A percentile compares a stretch with the other conserved stretches of the same genome.
Evolutionary conservation across 306 rosid species (phyloP).

Genomic region (Astragalus glycyphyllos): DNA sequence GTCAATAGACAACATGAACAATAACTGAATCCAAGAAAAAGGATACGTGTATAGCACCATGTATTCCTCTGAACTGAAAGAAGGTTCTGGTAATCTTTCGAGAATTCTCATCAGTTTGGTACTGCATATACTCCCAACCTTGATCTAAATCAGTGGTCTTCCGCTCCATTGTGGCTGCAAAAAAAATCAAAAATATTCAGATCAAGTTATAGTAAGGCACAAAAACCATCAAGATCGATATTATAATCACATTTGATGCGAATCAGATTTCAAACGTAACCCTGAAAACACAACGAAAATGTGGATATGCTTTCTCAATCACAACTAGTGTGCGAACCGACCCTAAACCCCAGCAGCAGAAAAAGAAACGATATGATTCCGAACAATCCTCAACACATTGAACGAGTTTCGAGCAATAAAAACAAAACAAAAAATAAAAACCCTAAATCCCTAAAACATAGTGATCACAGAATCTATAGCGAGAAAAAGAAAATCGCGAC

Average conservation of each 20-base stretch:
- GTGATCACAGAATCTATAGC: neutral
- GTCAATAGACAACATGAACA: neutral
- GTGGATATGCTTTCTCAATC: neutral
- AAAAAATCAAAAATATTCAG: slow-evolving; percentile 4
- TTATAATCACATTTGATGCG: too few species aligned
- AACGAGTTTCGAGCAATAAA: neutral
- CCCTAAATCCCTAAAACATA: slow-evolving; percentile 25
- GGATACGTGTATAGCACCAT: slow-evolving; percentile 59
- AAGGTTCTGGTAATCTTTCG: slow-evolving; percentile 46
- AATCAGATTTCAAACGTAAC: neutral
- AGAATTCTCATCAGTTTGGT: slow-evolving; percentile 55
- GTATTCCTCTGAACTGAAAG: slow-evolving; percentile 47
- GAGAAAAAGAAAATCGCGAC: neutral
- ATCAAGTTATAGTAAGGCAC: neutral
- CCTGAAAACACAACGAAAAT: neutral
- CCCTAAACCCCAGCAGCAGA: slow-evolving; percentile 26
- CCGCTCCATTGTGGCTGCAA: slow-evolving; percentile 44
- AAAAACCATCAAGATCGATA: slow-evolving; percentile 14
- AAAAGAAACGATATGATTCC: neutral
- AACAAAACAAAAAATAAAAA: neutral
- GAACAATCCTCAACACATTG: slow-evolving; percentile 23
- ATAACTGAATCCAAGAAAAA: slow-evolving; percentile 14
- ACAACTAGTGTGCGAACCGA: neutral
- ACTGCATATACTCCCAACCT: slow-evolving; percentile 51
- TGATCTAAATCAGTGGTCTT: slow-evolving; percentile 41